Evolutionary conservation across 192 early-diverging fungal genomes (phyloP).

Genomic region (Entomortierella lignicola): DNA sequence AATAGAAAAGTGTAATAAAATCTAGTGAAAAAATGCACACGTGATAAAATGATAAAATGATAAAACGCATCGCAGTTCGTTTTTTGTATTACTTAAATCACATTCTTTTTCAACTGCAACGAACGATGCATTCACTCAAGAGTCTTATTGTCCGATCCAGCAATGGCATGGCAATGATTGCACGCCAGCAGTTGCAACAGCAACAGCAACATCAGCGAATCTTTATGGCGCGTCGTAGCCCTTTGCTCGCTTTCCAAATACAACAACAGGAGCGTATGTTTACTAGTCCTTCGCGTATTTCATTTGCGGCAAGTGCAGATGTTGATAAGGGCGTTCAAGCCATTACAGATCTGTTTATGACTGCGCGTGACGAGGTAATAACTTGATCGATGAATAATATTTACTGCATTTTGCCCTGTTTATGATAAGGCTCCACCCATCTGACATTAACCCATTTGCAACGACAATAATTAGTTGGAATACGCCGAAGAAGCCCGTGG

Average conservation of each 20-base stretch:
- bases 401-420: too few relatives aligned
- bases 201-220: neutral
- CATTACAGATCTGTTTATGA: slow-evolving; percentile 46
- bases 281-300: slow-evolving; percentile 6
- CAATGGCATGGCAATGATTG: neutral
- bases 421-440: too few relatives aligned
- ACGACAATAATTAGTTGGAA: slow-evolving; percentile 15
- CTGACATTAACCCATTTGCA: too few relatives aligned
- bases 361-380: slow-evolving; percentile 51
- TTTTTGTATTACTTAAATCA: neutral
- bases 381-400: too few relatives aligned
- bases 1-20: slow-evolving; percentile 10
- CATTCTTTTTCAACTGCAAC: neutral
- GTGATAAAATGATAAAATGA: too few relatives aligned
- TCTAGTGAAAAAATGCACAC: neutral
- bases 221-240: neutral
- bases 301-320: slow-evolving; percentile 9
- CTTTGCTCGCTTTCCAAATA: neutral
- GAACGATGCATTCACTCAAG: too few relatives aligned
- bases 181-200: neutral
- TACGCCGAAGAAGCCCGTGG: slow-evolving; percentile 59
- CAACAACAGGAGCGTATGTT: slow-evolving; percentile 13
- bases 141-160: too few relatives aligned
- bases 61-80: neutral
- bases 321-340: slow-evolving; percentile 46